Conservation (phyloP, 2,329 filamentous ascomycete species). For the Trichoderma semiorbis region DNA sequence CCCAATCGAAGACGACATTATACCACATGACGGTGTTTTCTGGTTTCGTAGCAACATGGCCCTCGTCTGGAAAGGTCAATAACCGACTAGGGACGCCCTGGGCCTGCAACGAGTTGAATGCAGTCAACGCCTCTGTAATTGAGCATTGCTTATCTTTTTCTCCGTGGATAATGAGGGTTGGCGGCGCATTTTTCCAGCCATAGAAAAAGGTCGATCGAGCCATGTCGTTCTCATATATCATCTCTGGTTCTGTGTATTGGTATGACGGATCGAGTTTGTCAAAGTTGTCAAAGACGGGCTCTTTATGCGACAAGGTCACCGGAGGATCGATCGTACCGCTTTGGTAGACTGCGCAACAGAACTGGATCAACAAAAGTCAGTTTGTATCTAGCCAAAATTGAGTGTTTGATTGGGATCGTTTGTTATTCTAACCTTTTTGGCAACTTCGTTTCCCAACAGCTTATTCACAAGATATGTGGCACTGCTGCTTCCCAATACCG, state of each 20-base stretch:
- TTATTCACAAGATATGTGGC: slow-evolving; percentile 62
- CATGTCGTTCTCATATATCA: neutral
- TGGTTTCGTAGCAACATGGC: slow-evolving; percentile 65
- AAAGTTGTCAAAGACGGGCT: slow-evolving; percentile 22
- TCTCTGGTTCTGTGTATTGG: slow-evolving; percentile 29
- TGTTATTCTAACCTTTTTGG: slow-evolving; percentile 36
- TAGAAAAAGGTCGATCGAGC: slow-evolving; percentile 30
- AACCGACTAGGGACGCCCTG: slow-evolving; percentile 66
- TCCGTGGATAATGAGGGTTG: slow-evolving; percentile 70
- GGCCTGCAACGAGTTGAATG: slow-evolving; percentile 69
- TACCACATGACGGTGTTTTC: slow-evolving; percentile 71
- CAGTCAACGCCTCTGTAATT: slow-evolving; percentile 55
- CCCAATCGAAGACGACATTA: slow-evolving; percentile 63
- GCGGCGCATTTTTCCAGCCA: slow-evolving; percentile 60
- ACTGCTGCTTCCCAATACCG: slow-evolving; percentile 52
- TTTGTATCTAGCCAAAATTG: neutral
- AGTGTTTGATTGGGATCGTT: neutral
- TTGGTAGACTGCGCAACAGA: slow-evolving; percentile 42
- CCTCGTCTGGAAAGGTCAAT: slow-evolving; percentile 70
- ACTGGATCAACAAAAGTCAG: slow-evolving; percentile 17
- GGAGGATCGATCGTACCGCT: slow-evolving; percentile 42
- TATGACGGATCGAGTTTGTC: slow-evolving; percentile 43
- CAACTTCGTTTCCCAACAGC: slow-evolving; percentile 53
- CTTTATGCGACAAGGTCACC: slow-evolving; percentile 22
- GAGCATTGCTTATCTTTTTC: slow-evolving; percentile 61